These are phyloP conservation scores for Penicillium sp. DNA, from an alignment of 2,329 filamentous ascomycete genomes.

Conservation along the genomic window DNA sequence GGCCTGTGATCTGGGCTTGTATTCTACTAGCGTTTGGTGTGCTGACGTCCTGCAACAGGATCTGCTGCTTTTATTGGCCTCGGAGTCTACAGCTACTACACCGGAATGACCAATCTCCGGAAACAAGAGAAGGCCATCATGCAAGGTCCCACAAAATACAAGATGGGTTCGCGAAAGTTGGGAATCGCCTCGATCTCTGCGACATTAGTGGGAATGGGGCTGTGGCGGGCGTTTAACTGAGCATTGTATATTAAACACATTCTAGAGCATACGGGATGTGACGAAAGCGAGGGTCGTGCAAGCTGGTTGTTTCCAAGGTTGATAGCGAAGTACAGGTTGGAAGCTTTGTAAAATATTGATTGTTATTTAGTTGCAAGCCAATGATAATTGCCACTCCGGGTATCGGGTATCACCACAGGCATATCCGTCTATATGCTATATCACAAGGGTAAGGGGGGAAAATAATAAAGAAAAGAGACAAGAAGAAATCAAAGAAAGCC, in stretches of 20 bases:
- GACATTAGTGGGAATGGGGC: conserved; percentile 64
- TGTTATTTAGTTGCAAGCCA: conserved; percentile 17
- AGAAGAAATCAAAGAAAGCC: not conserved
- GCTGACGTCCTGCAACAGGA: conserved; percentile 48
- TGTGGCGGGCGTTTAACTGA: conserved; percentile 65
- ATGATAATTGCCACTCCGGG: conserved; percentile 33
- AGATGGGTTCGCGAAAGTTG: conserved; percentile 66
- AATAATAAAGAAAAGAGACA: conserved; percentile 10
- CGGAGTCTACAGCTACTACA: conserved; percentile 73
- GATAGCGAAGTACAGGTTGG: not conserved
- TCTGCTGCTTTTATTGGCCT: conserved; percentile 72
- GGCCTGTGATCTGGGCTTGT: not conserved
- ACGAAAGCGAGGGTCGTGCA: not conserved
- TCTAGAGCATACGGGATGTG: not conserved
- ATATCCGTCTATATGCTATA: conserved; percentile 36
- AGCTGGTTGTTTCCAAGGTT: not conserved
- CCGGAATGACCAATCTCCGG: conserved; percentile 69
- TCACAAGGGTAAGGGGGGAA: conserved; percentile 15
- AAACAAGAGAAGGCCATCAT: conserved; percentile 61
- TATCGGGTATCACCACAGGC: conserved; percentile 38
- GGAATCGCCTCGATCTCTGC: conserved; percentile 68
- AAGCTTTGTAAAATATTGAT: conserved; percentile 21
- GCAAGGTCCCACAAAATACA: conserved; percentile 66
- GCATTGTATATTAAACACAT: not conserved
- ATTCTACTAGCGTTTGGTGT: not conserved